Conservation (phyloP, 495 filamentous ascomycete genomes). For the Penicillium mononematosum region DNA sequence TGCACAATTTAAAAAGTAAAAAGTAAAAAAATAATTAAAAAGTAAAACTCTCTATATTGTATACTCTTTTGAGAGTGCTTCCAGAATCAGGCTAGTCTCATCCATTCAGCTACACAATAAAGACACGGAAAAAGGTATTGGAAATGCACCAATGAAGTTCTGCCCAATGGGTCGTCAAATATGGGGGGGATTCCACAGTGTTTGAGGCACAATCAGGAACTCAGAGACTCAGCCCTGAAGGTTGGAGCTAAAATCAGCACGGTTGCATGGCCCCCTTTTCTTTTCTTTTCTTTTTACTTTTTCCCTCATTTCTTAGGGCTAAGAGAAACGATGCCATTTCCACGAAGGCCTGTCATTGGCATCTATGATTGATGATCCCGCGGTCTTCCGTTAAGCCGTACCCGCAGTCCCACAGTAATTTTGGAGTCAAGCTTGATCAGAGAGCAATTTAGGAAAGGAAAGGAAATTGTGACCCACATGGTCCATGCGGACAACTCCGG, state of each 20-base stretch:
- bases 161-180: slow-evolving; percentile 7
- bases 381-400: slow-evolving; percentile 26
- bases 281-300: not conserved
- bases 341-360: slow-evolving; percentile 22
- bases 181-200: slow-evolving; percentile 7
- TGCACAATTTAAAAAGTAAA: not conserved
- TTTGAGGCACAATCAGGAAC: slow-evolving; percentile 5
- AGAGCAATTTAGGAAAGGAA: too few relatives aligned
- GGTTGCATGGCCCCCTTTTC: slow-evolving; percentile 18
- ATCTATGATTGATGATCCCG: slow-evolving; percentile 36
- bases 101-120: slow-evolving; percentile 1
- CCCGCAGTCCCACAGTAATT: slow-evolving; percentile 19
- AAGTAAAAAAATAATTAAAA: not conserved
- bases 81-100: slow-evolving; percentile 29
- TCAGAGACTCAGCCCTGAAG: slow-evolving; percentile 25
- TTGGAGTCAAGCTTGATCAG: not conserved
- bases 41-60: not conserved
- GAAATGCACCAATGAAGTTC: slow-evolving; percentile 4
- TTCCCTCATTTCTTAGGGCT: slow-evolving; percentile 18
- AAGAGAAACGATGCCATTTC: slow-evolving; percentile 24
- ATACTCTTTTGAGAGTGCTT: slow-evolving; percentile 15
- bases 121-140: not conserved
- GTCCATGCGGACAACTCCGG: slow-evolving; percentile 5
- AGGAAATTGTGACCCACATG: slow-evolving; percentile 12
- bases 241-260: slow-evolving; percentile 26